These are phyloP conservation scores for Thelonectria olida DNA, from an alignment of 2,329 filamentous ascomycete species.

Conservation along the genomic window DNA sequence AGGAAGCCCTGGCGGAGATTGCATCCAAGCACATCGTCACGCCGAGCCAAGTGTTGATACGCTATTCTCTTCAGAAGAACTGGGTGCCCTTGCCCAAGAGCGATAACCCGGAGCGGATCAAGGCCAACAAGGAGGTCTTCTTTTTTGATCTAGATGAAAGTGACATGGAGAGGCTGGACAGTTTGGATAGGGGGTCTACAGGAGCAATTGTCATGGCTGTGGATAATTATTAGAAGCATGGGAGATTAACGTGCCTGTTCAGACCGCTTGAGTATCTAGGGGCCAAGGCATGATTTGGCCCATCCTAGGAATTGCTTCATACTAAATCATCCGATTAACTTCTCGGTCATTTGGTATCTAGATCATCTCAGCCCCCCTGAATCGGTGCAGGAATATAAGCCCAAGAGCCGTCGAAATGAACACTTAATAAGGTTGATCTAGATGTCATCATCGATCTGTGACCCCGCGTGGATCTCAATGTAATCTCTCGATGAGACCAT, in stretches of 20 bases:
- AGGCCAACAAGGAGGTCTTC: slow-evolving; percentile 67
- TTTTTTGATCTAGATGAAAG: slow-evolving; percentile 64
- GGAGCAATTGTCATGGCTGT: background rate
- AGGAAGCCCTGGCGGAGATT: slow-evolving; percentile 64
- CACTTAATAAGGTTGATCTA: background rate
- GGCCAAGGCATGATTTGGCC: too few species aligned
- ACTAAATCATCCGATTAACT: too few species aligned
- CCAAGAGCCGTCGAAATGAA: too few species aligned
- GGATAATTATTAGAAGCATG: background rate
- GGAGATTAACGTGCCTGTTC: too few species aligned
- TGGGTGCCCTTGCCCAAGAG: slow-evolving; percentile 75
- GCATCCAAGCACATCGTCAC: slow-evolving; percentile 67
- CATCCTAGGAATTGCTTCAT: too few species aligned
- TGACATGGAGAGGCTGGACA: slow-evolving; percentile 57
- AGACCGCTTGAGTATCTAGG: too few species aligned
- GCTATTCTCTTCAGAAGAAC: slow-evolving; percentile 74
- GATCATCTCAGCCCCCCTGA: too few species aligned
- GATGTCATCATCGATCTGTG: background rate
- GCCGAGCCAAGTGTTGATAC: slow-evolving; percentile 70
- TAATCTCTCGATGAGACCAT: background rate
- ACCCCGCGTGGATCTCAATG: background rate
- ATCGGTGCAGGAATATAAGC: too few species aligned
- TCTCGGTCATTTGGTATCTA: too few species aligned
- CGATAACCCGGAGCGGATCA: slow-evolving; percentile 66
- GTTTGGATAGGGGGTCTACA: background rate